Evolutionary conservation across 495 filamentous ascomycete species (phyloP), one percentile per base, ranked within the genome.

Genomic region (Articulospora tetracladia): DNA sequence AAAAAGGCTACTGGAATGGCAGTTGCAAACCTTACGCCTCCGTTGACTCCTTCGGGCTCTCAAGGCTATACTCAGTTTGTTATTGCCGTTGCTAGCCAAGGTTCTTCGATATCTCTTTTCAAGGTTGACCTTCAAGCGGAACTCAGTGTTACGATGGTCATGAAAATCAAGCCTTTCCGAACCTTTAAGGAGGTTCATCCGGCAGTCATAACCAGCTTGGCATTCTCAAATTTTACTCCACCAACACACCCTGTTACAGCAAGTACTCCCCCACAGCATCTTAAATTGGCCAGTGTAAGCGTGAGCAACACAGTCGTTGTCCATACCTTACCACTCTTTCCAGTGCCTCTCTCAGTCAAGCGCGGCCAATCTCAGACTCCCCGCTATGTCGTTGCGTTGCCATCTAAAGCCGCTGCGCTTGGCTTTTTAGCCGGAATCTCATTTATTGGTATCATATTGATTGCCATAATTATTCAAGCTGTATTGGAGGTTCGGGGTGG

Each of bases 291-390:
- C 19, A 94, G 90, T 51, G 86, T 90, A 49, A 90, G 87, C 61
- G 86, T 95, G 70, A 90, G 87, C 57, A 93, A 92, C 70, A 93
- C 89, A 10, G 82, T 92, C 47, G 86, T 92, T 48, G 87, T 97
- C 32, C 91, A 97, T 73, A 89, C 89, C 22, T 76, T 98, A 61
- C 86, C 90, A 0, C 83, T 98, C 25, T 79, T 79, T 75, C 61
- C 76, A 70, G 52, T 71, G 65, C 61, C 74, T 64, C 26, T 66
- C 2, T 66, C 63, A 39, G 65, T 64, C 39, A 81, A 74, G 59
- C 74, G 70, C 60, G 77, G 72, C 26, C 78, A 77, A 23, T 66
- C 73, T 8, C 69, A 66, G 36, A 66, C 63, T 10, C 69, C 74
- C 25, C 86, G 90, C 66, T 93, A 92, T 71, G 80, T 93, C 27